phyloP scores from a whole-genome alignment of 2,329 filamentous ascomycete genomes.

The Didymella segeticola region DNA sequence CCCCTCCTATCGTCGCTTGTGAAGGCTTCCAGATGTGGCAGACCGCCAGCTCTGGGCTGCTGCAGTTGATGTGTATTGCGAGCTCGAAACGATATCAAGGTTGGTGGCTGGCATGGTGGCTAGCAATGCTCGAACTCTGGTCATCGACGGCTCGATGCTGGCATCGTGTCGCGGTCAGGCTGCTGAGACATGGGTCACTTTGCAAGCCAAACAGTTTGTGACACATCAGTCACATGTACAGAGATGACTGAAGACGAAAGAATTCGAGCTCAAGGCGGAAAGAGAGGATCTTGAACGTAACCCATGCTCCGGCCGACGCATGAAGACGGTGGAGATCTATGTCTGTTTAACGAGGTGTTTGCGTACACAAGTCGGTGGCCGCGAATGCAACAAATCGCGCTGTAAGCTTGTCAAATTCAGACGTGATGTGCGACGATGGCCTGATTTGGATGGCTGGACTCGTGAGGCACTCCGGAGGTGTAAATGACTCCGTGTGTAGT shows the following conservation, averaged over 20 bases:
- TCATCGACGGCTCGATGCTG: slow-evolving; percentile 1
- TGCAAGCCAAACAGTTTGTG: slow-evolving; percentile 3
- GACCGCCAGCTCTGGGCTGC: background rate
- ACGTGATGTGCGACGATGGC: background rate
- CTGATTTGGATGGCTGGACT: background rate
- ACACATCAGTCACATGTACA: slow-evolving; percentile 4
- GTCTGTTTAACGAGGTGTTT: background rate
- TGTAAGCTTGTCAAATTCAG: background rate
- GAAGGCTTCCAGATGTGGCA: slow-evolving; percentile 2
- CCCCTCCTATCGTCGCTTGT: background rate
- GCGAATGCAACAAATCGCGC: background rate
- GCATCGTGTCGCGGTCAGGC: slow-evolving; percentile 13
- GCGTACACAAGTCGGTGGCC: background rate
- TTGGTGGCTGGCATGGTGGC: slow-evolving; percentile 9
- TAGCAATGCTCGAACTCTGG: background rate
- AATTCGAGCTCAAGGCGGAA: background rate
- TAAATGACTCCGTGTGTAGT: slow-evolving; percentile 12
- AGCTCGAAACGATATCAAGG: background rate
- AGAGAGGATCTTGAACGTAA: background rate
- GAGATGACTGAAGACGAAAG: background rate
- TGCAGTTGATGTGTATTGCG: slow-evolving; percentile 4
- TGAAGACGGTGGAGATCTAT: background rate
- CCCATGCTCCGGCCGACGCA: background rate
- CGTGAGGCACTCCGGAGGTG: slow-evolving; percentile 6
- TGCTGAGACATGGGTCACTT: slow-evolving; percentile 14